phyloP scores from a whole-genome alignment of 192 early-diverging fungal species.

The Thoreauomyces humboldtii region DNA sequence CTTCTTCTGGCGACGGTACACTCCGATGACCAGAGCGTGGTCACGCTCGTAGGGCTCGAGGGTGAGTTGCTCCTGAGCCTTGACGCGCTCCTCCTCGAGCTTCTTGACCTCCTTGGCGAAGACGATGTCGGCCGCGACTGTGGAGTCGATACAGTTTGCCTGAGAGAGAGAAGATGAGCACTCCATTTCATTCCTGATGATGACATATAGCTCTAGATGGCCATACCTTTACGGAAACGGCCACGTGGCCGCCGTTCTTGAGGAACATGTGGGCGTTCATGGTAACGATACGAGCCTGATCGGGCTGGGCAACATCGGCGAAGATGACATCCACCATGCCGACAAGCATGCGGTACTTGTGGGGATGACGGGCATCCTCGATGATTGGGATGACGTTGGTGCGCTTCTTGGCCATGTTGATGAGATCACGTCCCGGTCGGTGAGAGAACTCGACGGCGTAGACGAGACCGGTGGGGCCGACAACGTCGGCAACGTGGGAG shows the following conservation, averaged over 20 bases:
- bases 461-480: constrained; percentile 93
- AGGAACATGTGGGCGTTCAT: constrained; percentile 98
- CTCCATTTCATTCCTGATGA: background rate
- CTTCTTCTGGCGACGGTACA: constrained; percentile 61
- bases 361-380: constrained; percentile 98
- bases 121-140: constrained; percentile 90
- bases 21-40: constrained; percentile 95
- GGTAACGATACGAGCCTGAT: constrained; percentile 98
- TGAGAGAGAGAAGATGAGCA: constrained; percentile 15
- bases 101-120: constrained; percentile 98
- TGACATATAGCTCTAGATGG: background rate
- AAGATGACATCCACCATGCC: constrained; percentile 98
- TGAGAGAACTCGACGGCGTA: constrained; percentile 99
- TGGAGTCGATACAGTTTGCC: constrained; percentile 99
- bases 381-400: constrained; percentile 99
- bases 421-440: constrained; percentile 96
- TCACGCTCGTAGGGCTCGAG: constrained; percentile 99
- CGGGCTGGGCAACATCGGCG: constrained; percentile 99
- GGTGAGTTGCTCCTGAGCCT: constrained; percentile 94
- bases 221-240: constrained; percentile 91
- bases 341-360: constrained; percentile 99
- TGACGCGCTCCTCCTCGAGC: constrained; percentile 81
- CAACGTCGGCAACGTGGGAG: constrained; percentile 95
- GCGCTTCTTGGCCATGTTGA: constrained; percentile 99
- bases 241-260: constrained; percentile 95